Conservation (phyloP, 2,329 filamentous ascomycete genomes). For the Fusarium hainanense region DNA sequence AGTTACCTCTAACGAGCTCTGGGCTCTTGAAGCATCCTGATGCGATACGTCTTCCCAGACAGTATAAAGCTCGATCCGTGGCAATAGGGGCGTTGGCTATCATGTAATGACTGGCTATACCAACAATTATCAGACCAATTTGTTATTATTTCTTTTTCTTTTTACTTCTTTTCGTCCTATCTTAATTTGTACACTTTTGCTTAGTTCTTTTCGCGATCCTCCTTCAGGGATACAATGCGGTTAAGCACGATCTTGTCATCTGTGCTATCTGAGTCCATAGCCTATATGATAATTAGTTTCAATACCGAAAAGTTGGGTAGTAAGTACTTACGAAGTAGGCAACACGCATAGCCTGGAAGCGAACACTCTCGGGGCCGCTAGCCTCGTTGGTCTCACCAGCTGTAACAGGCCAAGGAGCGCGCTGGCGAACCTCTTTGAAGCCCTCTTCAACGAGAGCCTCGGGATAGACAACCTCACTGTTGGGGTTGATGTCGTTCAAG, state of each 20-base stretch:
- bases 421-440: constrained; percentile 77
- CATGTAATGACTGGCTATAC: neutral
- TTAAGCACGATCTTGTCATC: constrained; percentile 88
- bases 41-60: neutral
- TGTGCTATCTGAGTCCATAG: constrained; percentile 81
- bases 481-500: constrained; percentile 83
- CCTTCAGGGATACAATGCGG: constrained; percentile 90
- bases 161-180: neutral
- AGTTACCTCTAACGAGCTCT: neutral
- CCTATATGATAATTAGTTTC: constrained; percentile 54
- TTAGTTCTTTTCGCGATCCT: constrained; percentile 76
- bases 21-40: neutral
- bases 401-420: constrained; percentile 85
- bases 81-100: neutral
- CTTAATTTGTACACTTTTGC: neutral
- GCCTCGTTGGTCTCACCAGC: constrained; percentile 75
- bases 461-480: constrained; percentile 82
- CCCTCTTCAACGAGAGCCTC: constrained; percentile 85
- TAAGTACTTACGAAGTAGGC: constrained; percentile 76
- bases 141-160: neutral
- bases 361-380: constrained; percentile 76
- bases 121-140: neutral
- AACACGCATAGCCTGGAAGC: constrained; percentile 92
- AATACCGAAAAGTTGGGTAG: accelerated
- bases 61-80: neutral